phyloP scores from a whole-genome alignment of 306 rosid species.

The Malus domestica region DNA sequence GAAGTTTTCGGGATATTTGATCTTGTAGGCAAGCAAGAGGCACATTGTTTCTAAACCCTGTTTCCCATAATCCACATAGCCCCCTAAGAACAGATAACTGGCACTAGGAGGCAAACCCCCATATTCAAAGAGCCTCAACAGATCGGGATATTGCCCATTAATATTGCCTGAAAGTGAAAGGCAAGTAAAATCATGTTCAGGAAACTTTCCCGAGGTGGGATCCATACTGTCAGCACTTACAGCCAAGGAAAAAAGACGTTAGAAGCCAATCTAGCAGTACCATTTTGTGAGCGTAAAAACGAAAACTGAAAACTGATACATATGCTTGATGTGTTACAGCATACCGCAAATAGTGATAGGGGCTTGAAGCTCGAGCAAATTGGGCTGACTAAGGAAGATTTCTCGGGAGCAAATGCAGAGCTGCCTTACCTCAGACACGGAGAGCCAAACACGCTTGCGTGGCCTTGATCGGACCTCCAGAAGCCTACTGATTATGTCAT shows the following conservation, averaged over 20 bases:
- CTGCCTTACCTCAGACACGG: slow-evolving; percentile 86
- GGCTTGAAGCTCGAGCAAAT: slow-evolving; percentile 91
- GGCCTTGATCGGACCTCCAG: slow-evolving; percentile 80
- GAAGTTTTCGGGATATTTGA: slow-evolving; percentile 81
- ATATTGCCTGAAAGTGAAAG: slow-evolving; percentile 58
- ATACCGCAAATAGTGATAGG: slow-evolving; percentile 92
- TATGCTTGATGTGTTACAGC: not conserved
- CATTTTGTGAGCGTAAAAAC: not conserved
- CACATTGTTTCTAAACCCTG: slow-evolving; percentile 92
- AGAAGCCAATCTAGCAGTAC: no score
- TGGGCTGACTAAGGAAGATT: slow-evolving; percentile 69
- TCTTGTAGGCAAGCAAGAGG: slow-evolving; percentile 83
- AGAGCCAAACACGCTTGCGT: slow-evolving; percentile 74
- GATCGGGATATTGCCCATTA: slow-evolving; percentile 86
- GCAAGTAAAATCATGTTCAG: not conserved
- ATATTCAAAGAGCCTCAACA: slow-evolving; percentile 78
- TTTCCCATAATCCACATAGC: slow-evolving; percentile 86
- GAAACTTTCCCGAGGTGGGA: no score
- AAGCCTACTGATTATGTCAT: slow-evolving; percentile 77
- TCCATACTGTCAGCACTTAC: no score
- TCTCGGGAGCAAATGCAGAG: slow-evolving; percentile 69
- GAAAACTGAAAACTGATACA: no score
- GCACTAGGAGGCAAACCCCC: slow-evolving; percentile 81
- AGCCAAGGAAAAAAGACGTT: no score
- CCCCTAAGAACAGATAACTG: slow-evolving; percentile 82